Conservation (phyloP, 805 yeast species). For the Candida ponderosae region DNA sequence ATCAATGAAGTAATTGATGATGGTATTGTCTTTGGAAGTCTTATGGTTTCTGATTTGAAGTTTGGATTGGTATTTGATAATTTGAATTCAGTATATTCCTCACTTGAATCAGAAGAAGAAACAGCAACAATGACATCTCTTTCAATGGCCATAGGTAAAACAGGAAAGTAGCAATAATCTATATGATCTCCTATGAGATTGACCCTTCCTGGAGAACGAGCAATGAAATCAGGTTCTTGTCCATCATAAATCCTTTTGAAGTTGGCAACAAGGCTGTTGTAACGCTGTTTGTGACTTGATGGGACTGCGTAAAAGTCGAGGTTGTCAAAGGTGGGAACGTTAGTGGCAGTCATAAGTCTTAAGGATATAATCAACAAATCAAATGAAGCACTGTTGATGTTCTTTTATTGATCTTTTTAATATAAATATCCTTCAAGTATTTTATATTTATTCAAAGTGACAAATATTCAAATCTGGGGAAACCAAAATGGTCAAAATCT, state of each 20-base stretch:
- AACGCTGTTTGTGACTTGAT: constrained; percentile 21
- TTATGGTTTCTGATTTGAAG: constrained; percentile 29
- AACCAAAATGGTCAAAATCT: too few relatives aligned
- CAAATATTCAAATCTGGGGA: too few relatives aligned
- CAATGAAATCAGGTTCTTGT: constrained; percentile 35
- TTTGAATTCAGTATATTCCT: constrained; percentile 17
- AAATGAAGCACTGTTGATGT: too few relatives aligned
- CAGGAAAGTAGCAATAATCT: constrained; percentile 60
- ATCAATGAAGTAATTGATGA: constrained; percentile 27
- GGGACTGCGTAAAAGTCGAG: constrained; percentile 28
- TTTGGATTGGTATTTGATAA: constrained; percentile 27
- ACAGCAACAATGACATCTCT: constrained; percentile 54
- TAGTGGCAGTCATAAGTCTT: not conserved
- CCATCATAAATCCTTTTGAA: constrained; percentile 21
- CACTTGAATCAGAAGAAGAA: constrained; percentile 15
- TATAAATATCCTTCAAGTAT: too few relatives aligned
- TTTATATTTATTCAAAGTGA: too few relatives aligned
- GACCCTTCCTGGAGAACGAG: constrained; percentile 72
- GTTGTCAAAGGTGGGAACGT: constrained; percentile 28
- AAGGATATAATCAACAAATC: too few relatives aligned
- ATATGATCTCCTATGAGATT: constrained; percentile 71
- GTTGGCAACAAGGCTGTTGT: constrained; percentile 14
- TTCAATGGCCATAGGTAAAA: constrained; percentile 68
- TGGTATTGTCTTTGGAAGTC: constrained; percentile 29
- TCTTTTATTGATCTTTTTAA: too few relatives aligned